These are phyloP conservation scores for Sungouiella thailandica DNA, from an alignment of 805 yeast genomes.

Conservation along the genomic window DNA sequence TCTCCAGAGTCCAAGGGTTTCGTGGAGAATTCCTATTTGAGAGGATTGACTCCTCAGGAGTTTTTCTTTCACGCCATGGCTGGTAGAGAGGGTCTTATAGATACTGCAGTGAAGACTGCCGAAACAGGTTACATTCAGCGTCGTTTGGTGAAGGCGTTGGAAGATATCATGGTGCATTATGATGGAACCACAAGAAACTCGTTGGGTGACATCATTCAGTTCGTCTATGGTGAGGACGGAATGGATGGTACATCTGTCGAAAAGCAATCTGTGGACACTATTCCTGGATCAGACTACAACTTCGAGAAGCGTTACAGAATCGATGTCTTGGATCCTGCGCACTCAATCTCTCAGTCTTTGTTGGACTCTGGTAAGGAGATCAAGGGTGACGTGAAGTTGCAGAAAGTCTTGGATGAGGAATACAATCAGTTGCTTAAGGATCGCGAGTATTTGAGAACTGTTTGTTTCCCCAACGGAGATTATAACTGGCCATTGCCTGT, in stretches of 20 bases:
- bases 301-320: constrained; percentile 83
- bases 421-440: constrained; percentile 73
- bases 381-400: constrained; percentile 82
- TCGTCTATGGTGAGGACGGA: constrained; percentile 98
- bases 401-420: constrained; percentile 76
- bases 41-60: constrained; percentile 95
- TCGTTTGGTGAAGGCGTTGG: constrained; percentile 94
- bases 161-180: constrained; percentile 95
- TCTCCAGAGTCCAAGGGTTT: constrained; percentile 98
- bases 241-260: constrained; percentile 97
- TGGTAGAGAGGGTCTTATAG: constrained; percentile 99
- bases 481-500: constrained; percentile 97
- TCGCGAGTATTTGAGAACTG: constrained; percentile 71
- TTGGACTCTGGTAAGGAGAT: constrained; percentile 90
- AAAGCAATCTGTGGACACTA: constrained; percentile 90
- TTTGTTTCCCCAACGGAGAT: constrained; percentile 89
- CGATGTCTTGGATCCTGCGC: constrained; percentile 69
- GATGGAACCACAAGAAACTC: constrained; percentile 99
- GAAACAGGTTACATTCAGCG: constrained; percentile 99
- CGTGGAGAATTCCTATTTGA: constrained; percentile 89
- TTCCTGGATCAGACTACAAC: constrained; percentile 83
- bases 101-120: constrained; percentile 98
- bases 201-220: constrained; percentile 92
- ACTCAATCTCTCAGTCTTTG: constrained; percentile 61
- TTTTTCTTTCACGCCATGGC: constrained; percentile 97